These are phyloP conservation scores for Saturnispora halmiae DNA, from an alignment of 805 yeast genomes.

Conservation along the genomic window DNA sequence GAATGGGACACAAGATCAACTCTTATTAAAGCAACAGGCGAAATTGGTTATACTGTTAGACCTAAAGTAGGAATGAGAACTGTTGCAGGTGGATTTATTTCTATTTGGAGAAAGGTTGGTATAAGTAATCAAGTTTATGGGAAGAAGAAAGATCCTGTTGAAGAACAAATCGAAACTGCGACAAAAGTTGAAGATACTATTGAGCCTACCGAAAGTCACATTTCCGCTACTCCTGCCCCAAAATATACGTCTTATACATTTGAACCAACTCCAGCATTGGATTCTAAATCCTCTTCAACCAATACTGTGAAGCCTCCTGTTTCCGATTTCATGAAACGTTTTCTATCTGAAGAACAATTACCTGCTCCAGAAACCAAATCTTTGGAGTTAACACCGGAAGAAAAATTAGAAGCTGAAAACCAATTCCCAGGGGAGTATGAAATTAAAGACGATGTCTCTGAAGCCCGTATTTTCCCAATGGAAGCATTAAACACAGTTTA, in stretches of 20 bases:
- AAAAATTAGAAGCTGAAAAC: neutral
- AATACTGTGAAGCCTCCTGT: neutral
- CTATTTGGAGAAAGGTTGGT: constrained; percentile 31
- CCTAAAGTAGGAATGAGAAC: constrained; percentile 41
- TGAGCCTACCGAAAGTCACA: neutral
- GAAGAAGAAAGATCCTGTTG: constrained; percentile 3
- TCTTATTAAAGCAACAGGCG: constrained; percentile 32
- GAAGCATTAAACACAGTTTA: constrained; percentile 13
- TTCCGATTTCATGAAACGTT: constrained; percentile 7
- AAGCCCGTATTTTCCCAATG: constrained; percentile 10
- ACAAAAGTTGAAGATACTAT: neutral
- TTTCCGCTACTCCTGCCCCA: neutral
- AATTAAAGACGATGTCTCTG: constrained; percentile 2
- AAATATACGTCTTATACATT: constrained; percentile 8
- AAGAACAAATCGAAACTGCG: no score
- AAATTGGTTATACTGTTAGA: constrained; percentile 36
- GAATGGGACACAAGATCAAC: constrained; percentile 43
- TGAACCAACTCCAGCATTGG: neutral
- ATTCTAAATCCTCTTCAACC: neutral
- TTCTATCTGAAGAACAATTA: constrained; percentile 8
- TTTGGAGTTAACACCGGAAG: constrained; percentile 8
- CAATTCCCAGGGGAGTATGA: neutral
- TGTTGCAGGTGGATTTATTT: constrained; percentile 45
- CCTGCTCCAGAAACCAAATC: constrained; percentile 4
- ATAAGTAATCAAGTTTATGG: constrained; percentile 9